These are phyloP conservation scores for Liquidambar formosana DNA, from an alignment of 164 flowering plant species.

Conservation along the genomic window DNA sequence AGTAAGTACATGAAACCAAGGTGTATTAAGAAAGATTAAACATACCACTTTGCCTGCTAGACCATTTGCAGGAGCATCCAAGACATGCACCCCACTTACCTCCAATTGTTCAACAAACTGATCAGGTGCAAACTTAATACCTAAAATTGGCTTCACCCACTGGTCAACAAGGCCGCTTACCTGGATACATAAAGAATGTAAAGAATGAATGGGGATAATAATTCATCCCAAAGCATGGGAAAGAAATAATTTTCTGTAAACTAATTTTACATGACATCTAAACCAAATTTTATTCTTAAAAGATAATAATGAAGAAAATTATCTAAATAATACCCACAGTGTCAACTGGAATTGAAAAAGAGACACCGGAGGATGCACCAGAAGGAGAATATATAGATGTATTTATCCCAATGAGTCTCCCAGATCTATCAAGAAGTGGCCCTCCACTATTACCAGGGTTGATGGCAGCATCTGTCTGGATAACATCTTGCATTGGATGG, in stretches of 20 bases:
- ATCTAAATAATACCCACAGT: constrained; percentile 53
- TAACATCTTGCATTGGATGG: constrained; percentile 96
- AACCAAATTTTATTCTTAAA: background rate
- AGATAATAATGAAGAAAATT: background rate
- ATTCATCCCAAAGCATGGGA: too few species aligned
- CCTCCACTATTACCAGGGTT: constrained; percentile 99
- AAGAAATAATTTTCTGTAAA: too few species aligned
- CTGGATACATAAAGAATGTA: constrained; percentile 29
- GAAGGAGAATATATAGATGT: constrained; percentile 98
- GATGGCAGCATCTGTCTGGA: constrained; percentile 98
- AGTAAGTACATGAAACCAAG: constrained; percentile 1
- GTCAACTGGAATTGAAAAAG: constrained; percentile 96
- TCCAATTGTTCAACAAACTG: constrained; percentile 97
- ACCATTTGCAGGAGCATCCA: constrained; percentile 92
- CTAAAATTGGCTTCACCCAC: constrained; percentile 83
- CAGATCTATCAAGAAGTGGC: constrained; percentile 95
- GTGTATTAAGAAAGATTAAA: constrained; percentile 2
- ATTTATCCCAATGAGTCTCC: constrained; percentile 88
- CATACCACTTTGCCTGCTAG: constrained; percentile 98
- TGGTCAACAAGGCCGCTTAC: constrained; percentile 93
- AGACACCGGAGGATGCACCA: constrained; percentile 98
- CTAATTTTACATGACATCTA: background rate
- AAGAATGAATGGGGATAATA: background rate
- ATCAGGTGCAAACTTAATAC: constrained; percentile 97
- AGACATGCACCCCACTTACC: constrained; percentile 89